Evolutionary conservation across 75 land plant genomes (phyloP).

Genomic region (Adiantum capillusveneris): DNA sequence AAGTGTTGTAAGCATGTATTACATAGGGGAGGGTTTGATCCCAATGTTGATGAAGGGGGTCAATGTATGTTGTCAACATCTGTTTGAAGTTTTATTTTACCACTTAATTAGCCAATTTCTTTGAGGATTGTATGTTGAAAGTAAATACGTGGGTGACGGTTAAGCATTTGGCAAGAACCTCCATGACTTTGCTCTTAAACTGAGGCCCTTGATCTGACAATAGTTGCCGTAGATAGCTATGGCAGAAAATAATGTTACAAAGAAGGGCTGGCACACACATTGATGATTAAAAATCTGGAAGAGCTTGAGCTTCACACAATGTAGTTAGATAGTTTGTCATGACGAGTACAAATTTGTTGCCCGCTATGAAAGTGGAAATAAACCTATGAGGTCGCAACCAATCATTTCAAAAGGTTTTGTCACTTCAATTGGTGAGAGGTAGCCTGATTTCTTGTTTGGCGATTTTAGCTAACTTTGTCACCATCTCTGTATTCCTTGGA

Average conservation of each 20-base stretch:
- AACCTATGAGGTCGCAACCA: too few species aligned
- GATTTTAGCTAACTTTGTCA: too few species aligned
- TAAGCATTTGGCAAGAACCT: background rate
- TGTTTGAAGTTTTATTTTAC: conserved; percentile 1
- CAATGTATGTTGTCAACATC: background rate
- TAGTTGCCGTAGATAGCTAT: background rate
- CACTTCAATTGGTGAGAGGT: too few species aligned
- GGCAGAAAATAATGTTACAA: background rate
- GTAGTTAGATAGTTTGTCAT: conserved; percentile 1
- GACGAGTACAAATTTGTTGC: conserved; percentile 1
- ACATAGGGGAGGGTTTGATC: background rate
- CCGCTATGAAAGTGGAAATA: background rate
- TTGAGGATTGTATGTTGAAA: background rate
- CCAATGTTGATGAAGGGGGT: too few species aligned
- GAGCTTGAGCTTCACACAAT: too few species aligned
- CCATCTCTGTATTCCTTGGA: too few species aligned
- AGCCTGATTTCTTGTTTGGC: too few species aligned
- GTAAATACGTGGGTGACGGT: background rate
- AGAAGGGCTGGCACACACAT: background rate
- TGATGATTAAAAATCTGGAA: background rate
- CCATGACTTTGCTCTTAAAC: background rate
- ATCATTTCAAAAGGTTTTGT: too few species aligned
- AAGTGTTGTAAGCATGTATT: too few species aligned
- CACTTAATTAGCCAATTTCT: background rate
- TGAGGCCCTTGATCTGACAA: too few species aligned